Conservation (phyloP, 768 basidiomycete genomes). For the Collybia mongolica region DNA sequence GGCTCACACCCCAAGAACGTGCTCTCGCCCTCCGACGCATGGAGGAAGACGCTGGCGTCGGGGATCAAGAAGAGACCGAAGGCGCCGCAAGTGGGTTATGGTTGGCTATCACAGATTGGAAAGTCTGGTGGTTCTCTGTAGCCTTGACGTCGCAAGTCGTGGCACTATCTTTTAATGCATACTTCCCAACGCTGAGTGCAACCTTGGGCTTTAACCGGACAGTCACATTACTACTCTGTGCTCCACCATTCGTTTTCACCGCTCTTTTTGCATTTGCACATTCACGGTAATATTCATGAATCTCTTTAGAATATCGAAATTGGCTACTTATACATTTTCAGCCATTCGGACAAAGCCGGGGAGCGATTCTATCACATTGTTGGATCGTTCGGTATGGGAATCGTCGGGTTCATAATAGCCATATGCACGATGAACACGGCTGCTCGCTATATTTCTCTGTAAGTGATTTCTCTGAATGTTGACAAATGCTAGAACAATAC, state of each 20-base stretch:
- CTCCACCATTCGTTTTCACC: slow-evolving; percentile 65
- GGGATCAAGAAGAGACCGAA: slow-evolving; percentile 21
- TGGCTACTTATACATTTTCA: slow-evolving; percentile 17
- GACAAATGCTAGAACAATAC: slow-evolving; percentile 3
- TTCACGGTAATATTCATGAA: slow-evolving; percentile 37
- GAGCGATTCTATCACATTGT: slow-evolving; percentile 75
- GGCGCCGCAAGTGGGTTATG: slow-evolving; percentile 42
- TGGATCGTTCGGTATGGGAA: slow-evolving; percentile 51
- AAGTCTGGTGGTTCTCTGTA: slow-evolving; percentile 62
- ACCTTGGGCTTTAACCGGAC: slow-evolving; percentile 70
- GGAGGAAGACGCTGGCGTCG: slow-evolving; percentile 51
- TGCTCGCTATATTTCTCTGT: slow-evolving; percentile 68
- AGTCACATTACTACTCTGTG: slow-evolving; percentile 55
- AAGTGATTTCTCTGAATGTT: slow-evolving; percentile 14
- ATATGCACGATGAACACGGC: slow-evolving; percentile 60
- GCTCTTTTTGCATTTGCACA: slow-evolving; percentile 52
- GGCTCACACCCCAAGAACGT: slow-evolving; percentile 58
- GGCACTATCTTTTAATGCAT: slow-evolving; percentile 68
- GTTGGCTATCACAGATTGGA: slow-evolving; percentile 66
- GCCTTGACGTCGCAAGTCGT: slow-evolving; percentile 40
- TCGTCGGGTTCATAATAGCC: slow-evolving; percentile 68
- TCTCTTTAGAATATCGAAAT: not conserved
- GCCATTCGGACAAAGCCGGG: slow-evolving; percentile 68
- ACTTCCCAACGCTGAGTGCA: slow-evolving; percentile 68
- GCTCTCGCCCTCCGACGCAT: slow-evolving; percentile 58